Evolutionary conservation across 2,329 filamentous ascomycete species (phyloP), one percentile per base, ranked within the genome.

Genomic region (Simplicillium sp.): DNA sequence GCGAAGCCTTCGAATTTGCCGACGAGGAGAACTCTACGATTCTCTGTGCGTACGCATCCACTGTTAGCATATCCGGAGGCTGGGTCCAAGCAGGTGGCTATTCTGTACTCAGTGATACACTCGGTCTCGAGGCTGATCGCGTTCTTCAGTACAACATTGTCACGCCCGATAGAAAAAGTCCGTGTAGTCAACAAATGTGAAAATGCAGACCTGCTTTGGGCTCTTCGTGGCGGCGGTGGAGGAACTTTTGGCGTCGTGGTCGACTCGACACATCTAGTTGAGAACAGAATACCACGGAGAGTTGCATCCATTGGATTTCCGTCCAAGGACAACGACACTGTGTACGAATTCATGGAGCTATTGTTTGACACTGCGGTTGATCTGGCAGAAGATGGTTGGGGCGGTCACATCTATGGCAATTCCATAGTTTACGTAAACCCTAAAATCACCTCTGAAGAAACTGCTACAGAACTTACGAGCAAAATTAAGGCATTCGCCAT

Each of bases 161-260:
- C 3, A 67, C 64, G 5, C 65, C 61, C 0, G 50, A 54, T 33
- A 71, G 71, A 2, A n/a, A 41, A 56, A 12, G 45, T 65, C 16
- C 47, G 70, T 2, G 62, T 52, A 4, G 71, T 68, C 3, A 65
- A 61, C 20, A 58, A 52, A 2, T 54, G 56, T 2, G 46, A 67
- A 14, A 65, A 76, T 44, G 42, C 56, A 0, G 72, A 77, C 38
- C 55, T 77, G 2, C 74, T 70, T 53, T 77, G 71, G 71, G 72
- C 71, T 7, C 53, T 73, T 3, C 57, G 60, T 36, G 68, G 70
- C 7, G 68, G 68, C 5, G 69, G 73, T 3, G 67, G 64, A 9
- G 70, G 69, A 2, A 72, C 64, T 12, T 77, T 70, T 46, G 73
- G 65, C 3, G 57, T 77, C 3, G 65, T 76, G 4, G 15, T 37